Base-by-base conservation (phyloP, 2,329 filamentous ascomycete genomes). In the Cladosporium sp. region DNA sequence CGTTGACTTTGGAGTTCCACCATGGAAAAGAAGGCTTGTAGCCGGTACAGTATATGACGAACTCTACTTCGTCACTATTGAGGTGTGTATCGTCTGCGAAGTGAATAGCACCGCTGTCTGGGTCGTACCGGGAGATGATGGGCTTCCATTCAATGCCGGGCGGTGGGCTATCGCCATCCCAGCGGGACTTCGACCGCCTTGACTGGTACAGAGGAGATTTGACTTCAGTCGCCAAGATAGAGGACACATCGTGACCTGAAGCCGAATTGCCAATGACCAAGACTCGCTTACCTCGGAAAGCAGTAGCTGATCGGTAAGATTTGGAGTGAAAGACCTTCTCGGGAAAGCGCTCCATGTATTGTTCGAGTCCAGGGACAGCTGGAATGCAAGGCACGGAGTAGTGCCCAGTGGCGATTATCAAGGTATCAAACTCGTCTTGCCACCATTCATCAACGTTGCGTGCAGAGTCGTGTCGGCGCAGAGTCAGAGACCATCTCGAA, bases 261-360 rank as follows among this genome's bases (percentile, higher is more conserved):
- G 64, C 64, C 2, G 64, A 66, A 38, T 65, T 66, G 0, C 65
- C 64, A 32, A 67, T 58, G 18, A 66, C 47, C 8, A 66, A 42
- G 7, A 66, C 43, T 30, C 54, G 68, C 56, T 38, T 47, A 3
- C 18, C 44, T 3, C 32, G 13, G 20, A 39, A 47, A 19, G 44
- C 44, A 18, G 34, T n/a, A 15, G 44, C 34, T 8, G 44, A 40
- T 68, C 52, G 62, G 68, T 54, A 60, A 15, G 53, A 51, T 2
- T 73, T 81, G 9, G 70, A 80, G 15, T 83, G 77, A 58, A 61
- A 50, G 4, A 67, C 54, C 15, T 63, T 54, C 3, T 39, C 70
- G 0, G 68, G 77, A 12, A 80, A 80, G 0, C 74, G 80, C 69
- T 72, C 69, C 1, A 81, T 79, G 59, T 80, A 81, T 50, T 72